phyloP scores from a whole-genome alignment of 768 basidiomycete species.

The Asterophora lycoperdoides region DNA sequence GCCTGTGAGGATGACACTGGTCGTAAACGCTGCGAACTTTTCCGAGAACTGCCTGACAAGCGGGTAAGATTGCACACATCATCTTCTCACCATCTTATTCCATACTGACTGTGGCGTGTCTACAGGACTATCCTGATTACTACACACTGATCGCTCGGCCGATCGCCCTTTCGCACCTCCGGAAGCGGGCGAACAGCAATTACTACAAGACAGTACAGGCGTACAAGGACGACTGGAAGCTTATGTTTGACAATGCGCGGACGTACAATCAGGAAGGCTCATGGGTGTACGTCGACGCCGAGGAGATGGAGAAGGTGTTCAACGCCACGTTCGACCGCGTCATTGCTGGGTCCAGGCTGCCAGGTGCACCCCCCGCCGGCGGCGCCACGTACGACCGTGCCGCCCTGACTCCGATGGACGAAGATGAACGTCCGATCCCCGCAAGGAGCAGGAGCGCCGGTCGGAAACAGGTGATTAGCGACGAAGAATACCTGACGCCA shows the following conservation, averaged over 20 bases:
- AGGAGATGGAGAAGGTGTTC: conserved; percentile 91
- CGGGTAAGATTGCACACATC: conserved; percentile 40
- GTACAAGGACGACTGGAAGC: conserved; percentile 76
- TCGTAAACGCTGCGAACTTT: conserved; percentile 80
- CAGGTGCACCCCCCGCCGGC: conserved; percentile 53
- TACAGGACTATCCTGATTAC: conserved; percentile 87
- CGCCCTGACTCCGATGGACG: conserved; percentile 77
- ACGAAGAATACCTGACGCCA: conserved; percentile 67
- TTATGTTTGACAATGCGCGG: conserved; percentile 93
- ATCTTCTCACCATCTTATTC: background rate
- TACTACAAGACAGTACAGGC: conserved; percentile 71
- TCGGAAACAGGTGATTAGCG: conserved; percentile 72
- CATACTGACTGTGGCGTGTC: conserved; percentile 16
- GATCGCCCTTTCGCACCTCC: conserved; percentile 83
- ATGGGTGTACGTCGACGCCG: conserved; percentile 92
- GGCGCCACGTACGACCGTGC: conserved; percentile 60
- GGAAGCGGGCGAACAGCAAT: conserved; percentile 63
- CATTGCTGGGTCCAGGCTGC: conserved; percentile 66
- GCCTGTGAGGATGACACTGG: conserved; percentile 69
- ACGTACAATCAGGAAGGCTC: conserved; percentile 94
- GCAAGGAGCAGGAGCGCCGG: conserved; percentile 52
- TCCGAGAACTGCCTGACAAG: conserved; percentile 81
- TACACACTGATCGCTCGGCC: conserved; percentile 85
- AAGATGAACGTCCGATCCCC: conserved; percentile 62
- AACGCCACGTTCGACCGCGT: conserved; percentile 61